A percentile compares a stretch with the other conserved stretches of the same genome.
These are phyloP conservation scores for Aspergillus mulundensis DNA, from an alignment of 495 filamentous ascomycete genomes.

Conservation along the genomic window DNA sequence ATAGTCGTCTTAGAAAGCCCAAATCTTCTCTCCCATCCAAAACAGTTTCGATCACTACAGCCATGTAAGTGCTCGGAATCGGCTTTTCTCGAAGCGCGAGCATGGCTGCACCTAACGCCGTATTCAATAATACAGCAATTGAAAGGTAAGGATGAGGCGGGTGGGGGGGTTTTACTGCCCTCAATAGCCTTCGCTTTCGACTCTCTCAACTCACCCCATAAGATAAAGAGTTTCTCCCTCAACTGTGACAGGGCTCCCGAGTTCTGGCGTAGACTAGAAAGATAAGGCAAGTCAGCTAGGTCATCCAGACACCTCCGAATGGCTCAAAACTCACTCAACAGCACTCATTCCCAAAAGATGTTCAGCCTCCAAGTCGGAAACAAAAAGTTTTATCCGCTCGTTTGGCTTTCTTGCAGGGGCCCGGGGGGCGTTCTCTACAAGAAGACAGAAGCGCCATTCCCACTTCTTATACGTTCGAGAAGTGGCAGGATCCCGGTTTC, in stretches of 20 bases:
- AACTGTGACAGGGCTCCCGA: slow-evolving; percentile 43
- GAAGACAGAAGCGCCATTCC: slow-evolving; percentile 77
- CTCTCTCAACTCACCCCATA: slow-evolving; percentile 89
- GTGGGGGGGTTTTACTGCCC: not conserved
- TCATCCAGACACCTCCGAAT: not conserved
- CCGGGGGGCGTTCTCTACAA: slow-evolving; percentile 58
- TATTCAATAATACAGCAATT: slow-evolving; percentile 51
- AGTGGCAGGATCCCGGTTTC: slow-evolving; percentile 14
- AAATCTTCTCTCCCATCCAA: slow-evolving; percentile 50
- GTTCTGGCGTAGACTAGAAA: slow-evolving; percentile 52
- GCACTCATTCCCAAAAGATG: slow-evolving; percentile 64
- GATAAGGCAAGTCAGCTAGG: slow-evolving; percentile 4
- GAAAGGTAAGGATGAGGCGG: slow-evolving; percentile 28
- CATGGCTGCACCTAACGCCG: slow-evolving; percentile 40
- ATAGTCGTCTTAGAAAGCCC: slow-evolving; percentile 48
- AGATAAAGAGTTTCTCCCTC: slow-evolving; percentile 65
- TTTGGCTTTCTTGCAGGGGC: slow-evolving; percentile 29
- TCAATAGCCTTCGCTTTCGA: slow-evolving; percentile 35
- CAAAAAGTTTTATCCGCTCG: slow-evolving; percentile 56
- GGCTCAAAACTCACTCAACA: slow-evolving; percentile 47
- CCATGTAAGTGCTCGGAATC: slow-evolving; percentile 16
- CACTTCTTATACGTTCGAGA: slow-evolving; percentile 35
- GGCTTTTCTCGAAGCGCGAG: slow-evolving; percentile 9
- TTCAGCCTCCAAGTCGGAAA: slow-evolving; percentile 62
- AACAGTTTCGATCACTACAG: slow-evolving; percentile 31